Conservation (phyloP, 163 green algal genomes). For the Trebouxiophyceae sp. region DNA sequence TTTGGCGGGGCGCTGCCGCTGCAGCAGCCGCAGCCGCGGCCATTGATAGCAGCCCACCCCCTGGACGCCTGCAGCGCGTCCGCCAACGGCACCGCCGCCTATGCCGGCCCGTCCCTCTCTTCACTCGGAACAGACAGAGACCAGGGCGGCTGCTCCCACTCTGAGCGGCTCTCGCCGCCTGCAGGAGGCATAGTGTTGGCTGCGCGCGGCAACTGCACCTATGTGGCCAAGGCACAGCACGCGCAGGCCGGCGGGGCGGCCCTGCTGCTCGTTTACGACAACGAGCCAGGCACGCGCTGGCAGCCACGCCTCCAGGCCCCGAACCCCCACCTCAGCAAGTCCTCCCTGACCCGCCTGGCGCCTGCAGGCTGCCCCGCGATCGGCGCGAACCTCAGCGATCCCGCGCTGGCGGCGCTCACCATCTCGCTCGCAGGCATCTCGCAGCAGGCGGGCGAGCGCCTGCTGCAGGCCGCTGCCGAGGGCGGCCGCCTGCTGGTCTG, state of each 20-base stretch:
- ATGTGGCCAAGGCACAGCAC: conserved; percentile 47
- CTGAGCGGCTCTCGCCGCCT: too few relatives aligned
- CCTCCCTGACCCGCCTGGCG: too few relatives aligned
- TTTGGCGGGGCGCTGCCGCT: too few relatives aligned
- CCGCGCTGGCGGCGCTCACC: neutral
- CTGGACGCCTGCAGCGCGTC: too few relatives aligned
- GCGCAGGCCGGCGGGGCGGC: conserved; percentile 34
- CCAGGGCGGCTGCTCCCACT: too few relatives aligned
- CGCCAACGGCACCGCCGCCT: too few relatives aligned
- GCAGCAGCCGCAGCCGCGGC: too few relatives aligned
- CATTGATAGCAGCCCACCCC: too few relatives aligned
- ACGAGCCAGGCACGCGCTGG: conserved; percentile 21
- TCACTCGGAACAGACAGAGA: too few relatives aligned
- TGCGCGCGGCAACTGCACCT: conserved; percentile 60
- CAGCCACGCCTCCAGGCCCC: neutral
- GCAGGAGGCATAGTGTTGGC: conserved; percentile 43
- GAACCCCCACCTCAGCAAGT: too few relatives aligned
- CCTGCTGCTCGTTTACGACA: conserved; percentile 57
- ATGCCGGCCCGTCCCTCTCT: too few relatives aligned
- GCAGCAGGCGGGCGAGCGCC: conserved; percentile 20
- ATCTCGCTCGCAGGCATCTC: conserved; percentile 7
- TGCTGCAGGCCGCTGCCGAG: conserved; percentile 9
- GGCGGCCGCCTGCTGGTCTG: conserved; percentile 12
- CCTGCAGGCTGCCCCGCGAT: too few relatives aligned
- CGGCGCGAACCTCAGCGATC: neutral